phyloP scores from a whole-genome alignment of 1,284 basidiomycete species.

The Trametes pubescens region DNA sequence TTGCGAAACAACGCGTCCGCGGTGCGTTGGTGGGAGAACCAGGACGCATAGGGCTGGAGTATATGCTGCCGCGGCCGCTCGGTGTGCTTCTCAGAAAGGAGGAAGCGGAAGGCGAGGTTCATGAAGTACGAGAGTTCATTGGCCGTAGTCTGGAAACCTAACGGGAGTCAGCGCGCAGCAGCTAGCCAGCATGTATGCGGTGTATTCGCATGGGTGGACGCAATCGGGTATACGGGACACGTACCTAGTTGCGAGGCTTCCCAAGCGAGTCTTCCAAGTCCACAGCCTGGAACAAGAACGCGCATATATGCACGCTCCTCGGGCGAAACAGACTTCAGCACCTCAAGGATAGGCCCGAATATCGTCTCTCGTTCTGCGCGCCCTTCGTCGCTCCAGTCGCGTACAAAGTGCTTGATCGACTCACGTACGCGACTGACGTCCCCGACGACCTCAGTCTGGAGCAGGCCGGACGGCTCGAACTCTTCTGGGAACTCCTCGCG shows the following conservation, averaged over 20 bases:
- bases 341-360: slow-evolving; percentile 62
- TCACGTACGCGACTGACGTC: slow-evolving; percentile 62
- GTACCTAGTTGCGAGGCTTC: slow-evolving; percentile 67
- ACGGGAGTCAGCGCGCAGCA: not conserved
- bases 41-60: slow-evolving; percentile 66
- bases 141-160: slow-evolving; percentile 63
- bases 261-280: slow-evolving; percentile 70
- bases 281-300: slow-evolving; percentile 70
- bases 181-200: not conserved
- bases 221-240: slow-evolving; percentile 19
- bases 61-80: slow-evolving; percentile 52
- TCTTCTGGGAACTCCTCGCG: slow-evolving; percentile 28
- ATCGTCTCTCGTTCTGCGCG: slow-evolving; percentile 57
- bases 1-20: slow-evolving; percentile 57
- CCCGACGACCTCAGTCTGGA: slow-evolving; percentile 34
- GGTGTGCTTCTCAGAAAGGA: slow-evolving; percentile 58
- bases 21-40: slow-evolving; percentile 73
- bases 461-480: slow-evolving; percentile 20
- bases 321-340: slow-evolving; percentile 44
- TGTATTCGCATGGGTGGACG: not conserved
- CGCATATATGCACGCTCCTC: slow-evolving; percentile 43
- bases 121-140: slow-evolving; percentile 72
- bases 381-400: slow-evolving; percentile 72
- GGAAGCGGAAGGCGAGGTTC: slow-evolving; percentile 64
- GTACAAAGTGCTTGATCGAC: slow-evolving; percentile 68